Evolutionary conservation across 441 rosid genomes (phyloP).

Genomic region (Isatis lusitanica): DNA sequence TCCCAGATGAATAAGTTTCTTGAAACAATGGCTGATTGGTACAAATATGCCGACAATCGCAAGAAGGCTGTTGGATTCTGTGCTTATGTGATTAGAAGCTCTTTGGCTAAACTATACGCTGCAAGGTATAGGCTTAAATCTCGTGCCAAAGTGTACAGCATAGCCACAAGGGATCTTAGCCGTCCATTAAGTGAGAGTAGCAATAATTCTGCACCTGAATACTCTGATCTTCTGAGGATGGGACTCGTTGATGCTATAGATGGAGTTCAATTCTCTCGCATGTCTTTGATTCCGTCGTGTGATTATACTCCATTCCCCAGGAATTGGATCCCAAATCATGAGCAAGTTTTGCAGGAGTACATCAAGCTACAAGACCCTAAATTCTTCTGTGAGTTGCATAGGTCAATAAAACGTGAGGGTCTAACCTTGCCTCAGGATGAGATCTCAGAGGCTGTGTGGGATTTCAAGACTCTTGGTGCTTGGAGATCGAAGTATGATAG

Average conservation of each 20-base stretch:
- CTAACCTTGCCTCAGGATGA: constrained; percentile 84
- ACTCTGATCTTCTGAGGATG: constrained; percentile 95
- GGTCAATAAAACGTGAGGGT: constrained; percentile 60
- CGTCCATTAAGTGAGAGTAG: constrained; percentile 79
- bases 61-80: constrained; percentile 96
- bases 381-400: constrained; percentile 70
- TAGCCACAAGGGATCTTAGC: constrained; percentile 87
- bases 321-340: constrained; percentile 91
- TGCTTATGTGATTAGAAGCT: constrained; percentile 93
- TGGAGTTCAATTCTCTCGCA: constrained; percentile 91
- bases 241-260: constrained; percentile 96
- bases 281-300: constrained; percentile 91
- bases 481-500: constrained; percentile 48
- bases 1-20: constrained; percentile 99
- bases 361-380: constrained; percentile 77
- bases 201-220: constrained; percentile 89
- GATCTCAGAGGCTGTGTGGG: constrained; percentile 83
- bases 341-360: constrained; percentile 75
- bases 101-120: constrained; percentile 94
- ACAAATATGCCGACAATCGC: constrained; percentile 88
- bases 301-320: constrained; percentile 91
- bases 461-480: constrained; percentile 80
- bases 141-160: constrained; percentile 90
- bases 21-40: constrained; percentile 99
- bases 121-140: constrained; percentile 94